Base-by-base conservation (phyloP, 345 rosid genomes). In the Lagerstroemia speciosa region DNA sequence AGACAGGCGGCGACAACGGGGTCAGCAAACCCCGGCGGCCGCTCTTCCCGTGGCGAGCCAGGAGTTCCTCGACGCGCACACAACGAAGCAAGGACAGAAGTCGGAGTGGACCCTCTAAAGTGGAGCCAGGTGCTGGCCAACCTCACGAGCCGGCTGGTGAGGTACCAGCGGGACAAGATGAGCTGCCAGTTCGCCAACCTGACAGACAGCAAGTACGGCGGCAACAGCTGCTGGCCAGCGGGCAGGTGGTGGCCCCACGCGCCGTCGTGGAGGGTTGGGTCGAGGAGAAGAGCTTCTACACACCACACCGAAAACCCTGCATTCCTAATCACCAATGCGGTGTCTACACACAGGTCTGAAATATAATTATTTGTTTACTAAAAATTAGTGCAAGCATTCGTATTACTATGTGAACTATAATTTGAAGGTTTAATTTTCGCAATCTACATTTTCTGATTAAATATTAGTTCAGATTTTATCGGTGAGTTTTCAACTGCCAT, bases 211-310 rank as follows among this genome's bases (percentile, higher is more conserved):
- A 82, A 78, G 64, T 90, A 87, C 48, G 97, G 98, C 3, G 90
- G 78, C 0, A 93, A 93, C 97, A 93, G 76, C 65, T 82, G 2
- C 78, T 83, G 91, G 81, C 79, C 0, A 75, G 86, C 1, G 97
- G 97, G 43, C 36, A 52, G 27, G 30, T 67, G 71, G 66, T 81
- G 77, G 48, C 86, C 22, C 96, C 96, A 1, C 74, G 81, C 7
- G 77, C 77, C 79, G 93, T 79, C 27, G 97, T 90, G 67, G 84
- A 82, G 68, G 69, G 73, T 20, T 90, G 98, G 98, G 89, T 88
- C 26, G 69, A 79, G 34, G 88, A 93, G 88, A 86, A 81, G 78
- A 15, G 66, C 8, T 88, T 77, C 81, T 90, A 93, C 67, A 72
- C n/a, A 80, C 72, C 85, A 88, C 69, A 68, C 66, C 62, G 57